Evolutionary conservation across 1,284 basidiomycete species (phyloP).

Genomic region (Ganoderma resinaceum): DNA sequence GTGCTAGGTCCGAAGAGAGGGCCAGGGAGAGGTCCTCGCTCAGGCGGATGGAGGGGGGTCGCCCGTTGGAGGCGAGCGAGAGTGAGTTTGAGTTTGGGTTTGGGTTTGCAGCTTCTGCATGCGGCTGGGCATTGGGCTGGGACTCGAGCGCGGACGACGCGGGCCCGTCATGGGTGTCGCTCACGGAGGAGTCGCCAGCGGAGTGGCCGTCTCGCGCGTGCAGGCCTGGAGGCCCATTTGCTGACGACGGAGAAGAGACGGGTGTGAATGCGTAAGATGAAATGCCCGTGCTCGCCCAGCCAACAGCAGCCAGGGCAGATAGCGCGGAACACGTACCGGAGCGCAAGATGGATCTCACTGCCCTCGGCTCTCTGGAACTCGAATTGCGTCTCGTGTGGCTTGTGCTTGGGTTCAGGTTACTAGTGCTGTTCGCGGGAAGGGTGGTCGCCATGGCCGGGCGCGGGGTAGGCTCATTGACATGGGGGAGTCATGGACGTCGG

Average conservation of each 20-base stretch:
- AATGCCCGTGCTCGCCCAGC: conserved; percentile 6
- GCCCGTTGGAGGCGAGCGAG: conserved; percentile 7
- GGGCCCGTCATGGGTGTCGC: conserved; percentile 8
- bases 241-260: conserved; percentile 8
- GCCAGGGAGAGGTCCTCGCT: conserved; percentile 4
- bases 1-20: background rate
- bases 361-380: conserved; percentile 19
- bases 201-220: background rate
- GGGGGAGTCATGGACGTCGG: conserved; percentile 24
- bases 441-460: conserved; percentile 16
- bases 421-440: background rate
- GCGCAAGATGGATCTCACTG: conserved; percentile 29
- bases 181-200: background rate
- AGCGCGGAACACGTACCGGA: conserved; percentile 32
- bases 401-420: conserved; percentile 1
- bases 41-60: conserved; percentile 18
- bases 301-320: conserved; percentile 3
- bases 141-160: conserved; percentile 1
- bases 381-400: conserved; percentile 19
- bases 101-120: background rate
- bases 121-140: conserved; percentile 6
- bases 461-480: conserved; percentile 10
- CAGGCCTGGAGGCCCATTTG: conserved; percentile 7
- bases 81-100: background rate
- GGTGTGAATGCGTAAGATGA: conserved; percentile 21